A percentile compares a stretch with the other conserved stretches of the same genome.
phyloP scores from a whole-genome alignment of 2,329 filamentous ascomycete genomes.

The Paraphaeosphaeria minitans region DNA sequence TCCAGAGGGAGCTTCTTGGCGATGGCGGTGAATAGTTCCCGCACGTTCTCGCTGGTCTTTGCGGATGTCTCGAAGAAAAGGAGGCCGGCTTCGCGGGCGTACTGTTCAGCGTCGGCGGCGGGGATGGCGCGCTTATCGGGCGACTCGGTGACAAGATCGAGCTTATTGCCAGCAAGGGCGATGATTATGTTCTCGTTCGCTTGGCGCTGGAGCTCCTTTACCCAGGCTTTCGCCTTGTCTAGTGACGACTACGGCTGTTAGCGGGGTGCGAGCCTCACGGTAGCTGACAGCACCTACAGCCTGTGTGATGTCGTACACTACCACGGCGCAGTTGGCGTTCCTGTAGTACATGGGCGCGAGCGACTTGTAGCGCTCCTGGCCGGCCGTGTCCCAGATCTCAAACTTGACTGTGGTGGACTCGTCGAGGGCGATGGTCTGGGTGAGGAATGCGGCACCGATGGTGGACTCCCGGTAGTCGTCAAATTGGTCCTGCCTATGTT shows the following conservation, averaged over 20 bases:
- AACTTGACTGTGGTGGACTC: slow-evolving; percentile 99
- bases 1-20: slow-evolving; percentile 97
- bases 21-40: slow-evolving; percentile 94
- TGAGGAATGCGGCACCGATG: slow-evolving; percentile 97
- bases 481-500: slow-evolving; percentile 81
- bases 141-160: slow-evolving; percentile 91
- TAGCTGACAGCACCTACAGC: slow-evolving; percentile 67
- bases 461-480: slow-evolving; percentile 98
- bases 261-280: slow-evolving; percentile 14
- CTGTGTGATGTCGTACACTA: slow-evolving; percentile 99
- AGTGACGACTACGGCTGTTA: slow-evolving; percentile 74
- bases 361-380: slow-evolving; percentile 98
- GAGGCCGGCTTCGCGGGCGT: slow-evolving; percentile 89
- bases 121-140: slow-evolving; percentile 94
- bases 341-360: slow-evolving; percentile 99
- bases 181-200: slow-evolving; percentile 99
- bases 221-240: slow-evolving; percentile 99
- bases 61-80: slow-evolving; percentile 99
- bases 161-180: slow-evolving; percentile 76
- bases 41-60: slow-evolving; percentile 95
- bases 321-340: slow-evolving; percentile 98
- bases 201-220: slow-evolving; percentile 97
- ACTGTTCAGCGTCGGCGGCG: slow-evolving; percentile 89
- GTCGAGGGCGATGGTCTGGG: slow-evolving; percentile 97
- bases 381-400: slow-evolving; percentile 92